Base-by-base conservation (phyloP, 202 grass and related monocot genomes). In the Carex arenaria region DNA sequence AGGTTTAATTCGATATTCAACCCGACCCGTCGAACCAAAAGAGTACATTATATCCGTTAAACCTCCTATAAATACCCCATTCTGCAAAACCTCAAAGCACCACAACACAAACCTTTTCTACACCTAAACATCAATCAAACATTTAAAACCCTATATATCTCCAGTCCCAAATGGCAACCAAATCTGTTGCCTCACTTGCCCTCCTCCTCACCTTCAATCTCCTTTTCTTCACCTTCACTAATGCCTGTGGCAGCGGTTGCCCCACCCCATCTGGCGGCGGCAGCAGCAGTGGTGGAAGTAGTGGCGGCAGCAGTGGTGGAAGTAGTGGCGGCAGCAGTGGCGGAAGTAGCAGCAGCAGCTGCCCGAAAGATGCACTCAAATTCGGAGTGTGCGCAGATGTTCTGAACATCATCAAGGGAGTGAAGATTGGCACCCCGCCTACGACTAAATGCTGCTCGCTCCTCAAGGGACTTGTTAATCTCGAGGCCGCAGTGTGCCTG, bases 401-500 rank as follows among this genome's bases (percentile, higher is more conserved):
- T 54, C 56, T 89, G 2, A 49, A 76, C 8, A 18, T 89, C 23
- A 65, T 89, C 13, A 83, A 86, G 42, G 63, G 63, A 19, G 38
- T 79, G 7, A 86, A 72, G 20, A 20, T 83, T 11, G 84, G 84
- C 43, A 78, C 20, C 18, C 87, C 71, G 7, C 79, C 79, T 14
- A 83, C 79, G 26, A 20, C 72, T 51, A 53, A 67, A 2, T 89
- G 87, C 87, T 89, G 87, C 68, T 72, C 83, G 3, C 78, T 89
- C 17, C 87, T 89, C 15, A 13, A 78, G 2, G 87, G 87, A 20
- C 87, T 89, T 8, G 87, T 75, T 4, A 75, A 89, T 22, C 78
- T 89, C 1, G 87, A 89, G 68, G 87, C 87, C 0, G 87, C 87
- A 11, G 83, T 88, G 11, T 88, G 87, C 82, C 82, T 88, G n/a